phyloP scores from a whole-genome alignment of 768 basidiomycete genomes.

The Serendipita sp. region DNA sequence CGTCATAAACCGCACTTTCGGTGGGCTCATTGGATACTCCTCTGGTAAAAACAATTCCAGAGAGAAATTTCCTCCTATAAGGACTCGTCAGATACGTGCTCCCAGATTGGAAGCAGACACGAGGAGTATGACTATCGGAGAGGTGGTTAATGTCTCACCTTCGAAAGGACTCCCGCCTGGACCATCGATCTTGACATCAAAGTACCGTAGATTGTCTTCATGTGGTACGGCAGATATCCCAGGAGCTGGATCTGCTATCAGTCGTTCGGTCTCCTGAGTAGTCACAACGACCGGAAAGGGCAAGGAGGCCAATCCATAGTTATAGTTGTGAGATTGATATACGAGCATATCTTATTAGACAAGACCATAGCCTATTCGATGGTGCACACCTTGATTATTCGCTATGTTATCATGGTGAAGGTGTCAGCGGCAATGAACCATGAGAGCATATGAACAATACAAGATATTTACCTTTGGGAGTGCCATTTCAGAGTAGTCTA shows the following conservation, averaged over 20 bases:
- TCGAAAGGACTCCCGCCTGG: conserved; percentile 89
- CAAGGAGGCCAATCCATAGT: conserved; percentile 8
- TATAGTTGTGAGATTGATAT: background rate
- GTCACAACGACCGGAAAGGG: background rate
- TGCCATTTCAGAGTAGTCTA: conserved; percentile 18
- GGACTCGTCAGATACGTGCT: conserved; percentile 5
- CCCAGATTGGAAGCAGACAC: background rate
- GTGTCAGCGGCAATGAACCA: background rate
- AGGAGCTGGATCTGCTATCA: conserved; percentile 91
- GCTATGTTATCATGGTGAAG: conserved; percentile 20
- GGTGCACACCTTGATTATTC: conserved; percentile 35
- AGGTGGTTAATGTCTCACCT: conserved; percentile 32
- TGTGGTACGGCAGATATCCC: conserved; percentile 93
- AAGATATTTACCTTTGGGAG: conserved; percentile 21
- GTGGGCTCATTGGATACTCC: conserved; percentile 98
- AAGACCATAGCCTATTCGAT: conserved; percentile 11
- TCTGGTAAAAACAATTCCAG: conserved; percentile 97
- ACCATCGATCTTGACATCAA: conserved; percentile 93
- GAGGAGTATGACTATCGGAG: background rate
- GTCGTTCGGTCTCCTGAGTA: conserved; percentile 84
- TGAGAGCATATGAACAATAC: background rate
- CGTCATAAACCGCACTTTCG: conserved; percentile 93
- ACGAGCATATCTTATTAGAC: conserved; percentile 6
- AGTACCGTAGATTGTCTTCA: conserved; percentile 95
- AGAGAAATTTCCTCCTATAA: conserved; percentile 73